These are phyloP conservation scores for Juncus effusus DNA, from an alignment of 176 grass and related monocot species.

Conservation along the genomic window DNA sequence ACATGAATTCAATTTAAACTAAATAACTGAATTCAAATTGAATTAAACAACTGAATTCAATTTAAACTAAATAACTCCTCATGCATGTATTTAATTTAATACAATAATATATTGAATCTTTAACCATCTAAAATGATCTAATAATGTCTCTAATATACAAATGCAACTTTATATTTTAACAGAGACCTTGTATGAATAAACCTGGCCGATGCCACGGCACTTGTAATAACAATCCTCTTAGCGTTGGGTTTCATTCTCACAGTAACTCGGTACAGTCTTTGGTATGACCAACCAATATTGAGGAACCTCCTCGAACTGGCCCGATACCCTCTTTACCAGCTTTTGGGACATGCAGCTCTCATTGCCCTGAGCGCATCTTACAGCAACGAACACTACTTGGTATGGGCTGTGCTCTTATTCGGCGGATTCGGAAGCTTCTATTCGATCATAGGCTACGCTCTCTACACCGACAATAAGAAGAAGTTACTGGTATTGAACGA, in stretches of 20 bases:
- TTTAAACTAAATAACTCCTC: no score
- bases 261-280: slow-evolving; percentile 8
- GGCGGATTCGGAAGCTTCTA: slow-evolving; percentile 13
- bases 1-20: no score
- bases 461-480: not conserved
- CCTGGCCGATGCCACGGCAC: not conserved
- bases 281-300: not conserved
- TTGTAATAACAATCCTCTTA: not conserved
- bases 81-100: no score
- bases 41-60: no score
- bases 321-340: not conserved
- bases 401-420: slow-evolving; percentile 11
- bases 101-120: no score
- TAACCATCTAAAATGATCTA: no score
- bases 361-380: not conserved
- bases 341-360: not conserved
- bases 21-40: no score
- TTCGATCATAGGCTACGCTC: not conserved
- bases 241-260: not conserved
- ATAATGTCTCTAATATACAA: no score
- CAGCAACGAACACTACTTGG: slow-evolving; percentile 3
- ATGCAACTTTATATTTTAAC: no score
- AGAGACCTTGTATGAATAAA: no score
- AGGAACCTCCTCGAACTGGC: not conserved
- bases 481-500: not conserved